Conservation (phyloP, 2,329 filamentous ascomycete genomes). For the Tolypocladium pustulatum region DNA sequence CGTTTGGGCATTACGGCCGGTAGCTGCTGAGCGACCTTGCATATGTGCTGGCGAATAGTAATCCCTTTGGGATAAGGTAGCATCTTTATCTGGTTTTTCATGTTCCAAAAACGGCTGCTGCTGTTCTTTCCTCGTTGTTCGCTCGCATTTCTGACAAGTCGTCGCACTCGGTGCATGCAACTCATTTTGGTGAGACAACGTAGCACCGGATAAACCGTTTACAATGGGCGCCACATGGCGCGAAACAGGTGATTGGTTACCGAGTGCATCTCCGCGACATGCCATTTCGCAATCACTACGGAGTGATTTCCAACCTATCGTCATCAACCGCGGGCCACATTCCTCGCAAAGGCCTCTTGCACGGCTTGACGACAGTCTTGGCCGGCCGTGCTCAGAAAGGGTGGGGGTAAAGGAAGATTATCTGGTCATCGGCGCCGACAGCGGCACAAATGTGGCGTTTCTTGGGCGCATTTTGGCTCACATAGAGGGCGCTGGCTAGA, state of each 20-base stretch:
- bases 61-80: constrained; percentile 6
- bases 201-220: background rate
- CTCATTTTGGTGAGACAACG: background rate
- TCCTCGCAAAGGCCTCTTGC: background rate
- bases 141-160: background rate
- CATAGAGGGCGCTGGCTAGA: background rate
- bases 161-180: background rate
- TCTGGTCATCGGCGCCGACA: background rate
- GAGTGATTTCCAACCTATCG: background rate
- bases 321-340: background rate
- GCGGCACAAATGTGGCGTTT: background rate
- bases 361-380: no score
- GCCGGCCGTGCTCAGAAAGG: background rate
- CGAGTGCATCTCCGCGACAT: background rate
- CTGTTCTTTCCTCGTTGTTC: background rate
- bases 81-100: constrained; percentile 1
- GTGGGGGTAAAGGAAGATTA: background rate
- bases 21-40: background rate
- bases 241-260: background rate
- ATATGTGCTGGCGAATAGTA: background rate
- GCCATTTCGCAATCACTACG: background rate
- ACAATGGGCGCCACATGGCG: background rate
- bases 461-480: background rate
- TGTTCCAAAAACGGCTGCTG: background rate
- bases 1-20: constrained; percentile 7